Conservation (phyloP, 2,329 filamentous ascomycete species). For the Hawksworthiomyces lignivorus region DNA sequence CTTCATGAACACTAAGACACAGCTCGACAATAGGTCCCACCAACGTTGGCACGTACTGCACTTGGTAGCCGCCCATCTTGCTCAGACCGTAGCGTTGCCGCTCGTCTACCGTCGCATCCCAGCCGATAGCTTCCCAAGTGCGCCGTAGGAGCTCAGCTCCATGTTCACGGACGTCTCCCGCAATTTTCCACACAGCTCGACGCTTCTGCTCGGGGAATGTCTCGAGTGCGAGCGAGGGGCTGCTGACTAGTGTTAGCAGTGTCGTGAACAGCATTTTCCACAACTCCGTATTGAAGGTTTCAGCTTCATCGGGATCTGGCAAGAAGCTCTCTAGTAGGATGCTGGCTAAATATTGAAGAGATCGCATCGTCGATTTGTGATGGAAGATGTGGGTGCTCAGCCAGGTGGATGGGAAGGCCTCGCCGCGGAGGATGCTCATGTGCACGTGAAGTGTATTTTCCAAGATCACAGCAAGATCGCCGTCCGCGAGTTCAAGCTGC, state of each 20-base stretch:
- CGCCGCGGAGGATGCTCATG: slow-evolving; percentile 80
- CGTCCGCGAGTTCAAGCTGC: slow-evolving; percentile 65
- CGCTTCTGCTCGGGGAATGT: slow-evolving; percentile 96
- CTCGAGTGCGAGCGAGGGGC: slow-evolving; percentile 80
- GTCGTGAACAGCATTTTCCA: slow-evolving; percentile 94
- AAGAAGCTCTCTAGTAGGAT: slow-evolving; percentile 78
- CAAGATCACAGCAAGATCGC: slow-evolving; percentile 67
- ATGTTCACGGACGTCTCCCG: slow-evolving; percentile 86
- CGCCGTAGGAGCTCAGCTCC: slow-evolving; percentile 78
- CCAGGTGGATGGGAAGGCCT: slow-evolving; percentile 85
- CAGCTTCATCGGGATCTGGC: slow-evolving; percentile 83
- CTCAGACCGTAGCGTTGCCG: slow-evolving; percentile 66
- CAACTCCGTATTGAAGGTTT: slow-evolving; percentile 83
- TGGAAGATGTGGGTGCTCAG: slow-evolving; percentile 89
- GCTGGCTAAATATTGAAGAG: slow-evolving; percentile 71
- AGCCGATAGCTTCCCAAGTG: slow-evolving; percentile 93
- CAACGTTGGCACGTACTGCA: slow-evolving; percentile 91
- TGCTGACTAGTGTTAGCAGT: slow-evolving; percentile 80
- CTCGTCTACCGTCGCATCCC: slow-evolving; percentile 83
- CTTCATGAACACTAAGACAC: slow-evolving; percentile 91
- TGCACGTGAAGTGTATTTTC: slow-evolving; percentile 76
- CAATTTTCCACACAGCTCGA: slow-evolving; percentile 96
- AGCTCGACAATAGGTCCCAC: slow-evolving; percentile 89
- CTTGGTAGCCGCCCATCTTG: slow-evolving; percentile 92
- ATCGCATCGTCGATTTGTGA: slow-evolving; percentile 81